These are phyloP conservation scores for Candida suzukii DNA, from an alignment of 805 yeast species.

Conservation along the genomic window DNA sequence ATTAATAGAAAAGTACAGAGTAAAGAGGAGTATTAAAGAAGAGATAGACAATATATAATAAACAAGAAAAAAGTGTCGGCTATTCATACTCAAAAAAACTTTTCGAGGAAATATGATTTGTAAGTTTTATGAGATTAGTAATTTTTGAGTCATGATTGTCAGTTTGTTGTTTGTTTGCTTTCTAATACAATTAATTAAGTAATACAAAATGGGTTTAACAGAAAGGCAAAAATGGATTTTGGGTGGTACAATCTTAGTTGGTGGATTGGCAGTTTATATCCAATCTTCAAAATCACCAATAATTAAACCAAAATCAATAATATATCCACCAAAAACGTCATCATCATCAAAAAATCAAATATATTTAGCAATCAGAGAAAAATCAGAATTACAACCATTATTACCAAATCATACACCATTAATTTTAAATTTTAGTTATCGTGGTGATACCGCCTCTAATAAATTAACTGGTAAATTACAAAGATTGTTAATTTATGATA, in stretches of 20 bases:
- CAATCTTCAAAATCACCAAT: constrained; percentile 20
- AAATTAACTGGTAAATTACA: constrained; percentile 57
- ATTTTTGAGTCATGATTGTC: too few species aligned
- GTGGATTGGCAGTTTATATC: constrained; percentile 17
- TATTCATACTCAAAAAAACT: too few species aligned
- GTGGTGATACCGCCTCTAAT: constrained; percentile 58
- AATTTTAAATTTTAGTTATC: constrained; percentile 61
- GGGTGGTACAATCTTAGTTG: constrained; percentile 19
- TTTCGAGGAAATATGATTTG: too few species aligned
- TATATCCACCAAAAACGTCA: constrained; percentile 29
- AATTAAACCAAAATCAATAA: constrained; percentile 22
- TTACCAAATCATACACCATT: constrained; percentile 44
- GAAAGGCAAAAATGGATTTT: constrained; percentile 23
- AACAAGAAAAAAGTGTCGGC: too few species aligned
- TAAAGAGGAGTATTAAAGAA: too few species aligned
- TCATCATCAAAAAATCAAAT: constrained; percentile 28
- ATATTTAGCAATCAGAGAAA: constrained; percentile 47
- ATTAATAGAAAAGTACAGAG: too few species aligned
- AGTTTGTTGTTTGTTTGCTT: too few species aligned
- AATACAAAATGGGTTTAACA: constrained; percentile 10
- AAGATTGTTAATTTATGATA: constrained; percentile 39
- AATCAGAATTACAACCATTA: constrained; percentile 51
- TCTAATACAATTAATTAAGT: too few species aligned
- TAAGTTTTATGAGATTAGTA: too few species aligned
- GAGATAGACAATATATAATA: too few species aligned